phyloP scores from a whole-genome alignment of 768 basidiomycete species.

The Leucogyrophana mollusca region DNA sequence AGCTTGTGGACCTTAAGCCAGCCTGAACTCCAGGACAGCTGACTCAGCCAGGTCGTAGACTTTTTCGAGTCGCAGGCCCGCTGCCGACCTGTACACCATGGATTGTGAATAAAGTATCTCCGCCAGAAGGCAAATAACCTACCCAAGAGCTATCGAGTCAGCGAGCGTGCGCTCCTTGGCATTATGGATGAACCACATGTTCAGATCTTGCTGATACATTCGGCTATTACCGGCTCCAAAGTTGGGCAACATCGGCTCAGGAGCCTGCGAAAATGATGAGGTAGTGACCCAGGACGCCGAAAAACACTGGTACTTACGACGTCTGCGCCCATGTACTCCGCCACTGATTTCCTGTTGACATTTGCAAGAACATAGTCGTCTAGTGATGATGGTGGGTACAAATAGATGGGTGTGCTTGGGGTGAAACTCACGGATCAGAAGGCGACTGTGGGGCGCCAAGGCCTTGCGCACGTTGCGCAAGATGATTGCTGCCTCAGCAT shows the following conservation, averaged over 20 bases:
- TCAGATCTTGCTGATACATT: slow-evolving; percentile 43
- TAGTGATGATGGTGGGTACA: slow-evolving; percentile 2
- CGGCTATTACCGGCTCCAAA: slow-evolving; percentile 41
- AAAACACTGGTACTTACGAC: not conserved
- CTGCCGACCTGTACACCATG: slow-evolving; percentile 9
- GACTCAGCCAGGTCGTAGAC: slow-evolving; percentile 27
- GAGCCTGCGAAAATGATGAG: slow-evolving; percentile 26
- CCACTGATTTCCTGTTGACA: slow-evolving; percentile 8
- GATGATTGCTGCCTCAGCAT: slow-evolving; percentile 29
- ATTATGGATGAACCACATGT: slow-evolving; percentile 44
- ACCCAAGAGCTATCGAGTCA: slow-evolving; percentile 37
- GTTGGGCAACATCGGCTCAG: slow-evolving; percentile 47
- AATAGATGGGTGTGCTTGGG: not conserved
- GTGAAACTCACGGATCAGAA: slow-evolving; percentile 31
- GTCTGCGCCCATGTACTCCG: not conserved
- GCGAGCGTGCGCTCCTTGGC: slow-evolving; percentile 41
- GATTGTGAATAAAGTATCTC: slow-evolving; percentile 1
- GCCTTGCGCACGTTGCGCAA: slow-evolving; percentile 26
- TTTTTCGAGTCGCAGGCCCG: slow-evolving; percentile 20
- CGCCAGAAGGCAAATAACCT: not conserved
- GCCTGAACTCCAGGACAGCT: slow-evolving; percentile 22
- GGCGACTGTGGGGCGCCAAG: slow-evolving; percentile 26
- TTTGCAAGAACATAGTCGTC: slow-evolving; percentile 21
- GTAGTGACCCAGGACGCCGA: slow-evolving; percentile 2
- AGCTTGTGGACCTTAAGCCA: slow-evolving; percentile 3